Percentiles rank a stretch among this genome's conserved stretches.
Evolutionary conservation across 148 eudicot species (phyloP).

Genomic region (Cornus kousa): DNA sequence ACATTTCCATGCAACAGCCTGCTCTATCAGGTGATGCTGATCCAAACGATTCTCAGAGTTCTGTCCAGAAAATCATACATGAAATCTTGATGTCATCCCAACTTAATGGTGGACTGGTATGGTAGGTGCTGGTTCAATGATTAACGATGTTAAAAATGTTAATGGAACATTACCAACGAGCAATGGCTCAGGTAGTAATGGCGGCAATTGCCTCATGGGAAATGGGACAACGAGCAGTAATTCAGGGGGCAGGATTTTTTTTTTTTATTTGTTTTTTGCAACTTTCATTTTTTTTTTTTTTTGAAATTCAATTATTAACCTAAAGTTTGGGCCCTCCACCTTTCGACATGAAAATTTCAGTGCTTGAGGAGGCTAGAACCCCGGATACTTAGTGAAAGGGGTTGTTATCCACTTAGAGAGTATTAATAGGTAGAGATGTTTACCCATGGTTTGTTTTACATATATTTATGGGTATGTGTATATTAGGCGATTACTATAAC

Average conservation of each 20-base stretch:
- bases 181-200: constrained; percentile 34
- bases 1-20: constrained; percentile 49
- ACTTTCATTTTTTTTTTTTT: too few species aligned
- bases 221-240: constrained; percentile 41
- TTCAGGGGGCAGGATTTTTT: constrained; percentile 43
- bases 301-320: too few species aligned
- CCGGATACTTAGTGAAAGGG: too few species aligned
- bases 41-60: constrained; percentile 67
- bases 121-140: constrained; percentile 45
- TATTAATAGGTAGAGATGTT: too few species aligned
- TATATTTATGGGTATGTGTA: too few species aligned
- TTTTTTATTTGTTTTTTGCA: too few species aligned
- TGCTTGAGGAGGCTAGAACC: too few species aligned
- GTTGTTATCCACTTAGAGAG: too few species aligned
- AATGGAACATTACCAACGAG: constrained; percentile 44
- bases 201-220: constrained; percentile 38
- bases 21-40: constrained; percentile 55
- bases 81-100: constrained; percentile 81
- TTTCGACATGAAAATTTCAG: too few species aligned
- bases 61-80: constrained; percentile 82
- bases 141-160: constrained; percentile 63
- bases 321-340: too few species aligned
- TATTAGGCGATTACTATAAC: too few species aligned
- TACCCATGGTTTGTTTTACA: too few species aligned
- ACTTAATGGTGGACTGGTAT: constrained; percentile 43